These are phyloP conservation scores for Pontederia crassipes DNA, from an alignment of 176 grass and related monocot species.

Conservation along the genomic window DNA sequence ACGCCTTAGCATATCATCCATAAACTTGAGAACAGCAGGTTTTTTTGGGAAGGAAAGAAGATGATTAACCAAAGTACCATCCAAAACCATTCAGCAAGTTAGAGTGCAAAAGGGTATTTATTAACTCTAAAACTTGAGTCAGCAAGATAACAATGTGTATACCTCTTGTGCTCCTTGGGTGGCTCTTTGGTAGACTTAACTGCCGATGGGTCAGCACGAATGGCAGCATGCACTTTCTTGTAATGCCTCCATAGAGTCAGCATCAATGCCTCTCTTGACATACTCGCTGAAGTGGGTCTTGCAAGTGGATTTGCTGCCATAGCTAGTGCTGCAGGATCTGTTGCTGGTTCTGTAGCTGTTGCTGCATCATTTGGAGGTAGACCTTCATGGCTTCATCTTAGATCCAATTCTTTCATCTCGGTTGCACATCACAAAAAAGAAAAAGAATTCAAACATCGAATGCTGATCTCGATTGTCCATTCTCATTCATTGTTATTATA, in stretches of 20 bases:
- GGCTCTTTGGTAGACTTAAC: slow-evolving; percentile 40
- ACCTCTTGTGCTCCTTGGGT: slow-evolving; percentile 77
- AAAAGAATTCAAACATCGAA: too few species aligned
- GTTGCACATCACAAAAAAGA: too few species aligned
- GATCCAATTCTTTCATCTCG: too few species aligned
- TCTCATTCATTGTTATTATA: too few species aligned
- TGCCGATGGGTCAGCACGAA: slow-evolving; percentile 38
- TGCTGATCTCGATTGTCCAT: too few species aligned
- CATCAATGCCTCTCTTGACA: slow-evolving; percentile 48
- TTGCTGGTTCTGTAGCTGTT: slow-evolving; percentile 71
- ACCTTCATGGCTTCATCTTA: not conserved
- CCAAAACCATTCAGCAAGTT: not conserved
- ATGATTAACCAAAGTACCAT: too few species aligned
- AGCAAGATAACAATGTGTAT: not conserved
- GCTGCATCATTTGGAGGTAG: slow-evolving; percentile 90
- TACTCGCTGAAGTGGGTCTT: slow-evolving; percentile 73
- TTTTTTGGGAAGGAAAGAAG: too few species aligned
- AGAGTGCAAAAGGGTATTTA: not conserved
- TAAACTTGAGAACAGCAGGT: too few species aligned
- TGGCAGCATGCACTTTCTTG: slow-evolving; percentile 89
- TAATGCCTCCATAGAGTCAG: slow-evolving; percentile 65
- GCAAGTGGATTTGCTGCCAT: slow-evolving; percentile 85
- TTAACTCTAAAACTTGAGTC: not conserved
- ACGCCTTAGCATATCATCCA: too few species aligned
- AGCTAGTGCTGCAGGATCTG: slow-evolving; percentile 63